Conservation (phyloP, 768 basidiomycete species). For the Chiua virens region DNA sequence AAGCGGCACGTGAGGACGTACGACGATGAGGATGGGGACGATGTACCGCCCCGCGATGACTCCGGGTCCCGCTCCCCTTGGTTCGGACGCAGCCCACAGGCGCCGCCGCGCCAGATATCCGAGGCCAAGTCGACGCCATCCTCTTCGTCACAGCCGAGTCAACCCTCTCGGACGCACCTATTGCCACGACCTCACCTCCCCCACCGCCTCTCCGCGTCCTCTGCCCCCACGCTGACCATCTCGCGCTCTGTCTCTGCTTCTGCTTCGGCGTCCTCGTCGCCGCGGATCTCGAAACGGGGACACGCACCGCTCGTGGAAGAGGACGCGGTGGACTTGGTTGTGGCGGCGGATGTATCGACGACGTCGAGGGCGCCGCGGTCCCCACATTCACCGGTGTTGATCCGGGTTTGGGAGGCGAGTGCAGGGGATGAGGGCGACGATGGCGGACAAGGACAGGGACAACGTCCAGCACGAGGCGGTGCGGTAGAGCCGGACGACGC, state of each 20-base stretch:
- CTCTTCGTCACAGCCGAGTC: constrained; percentile 2
- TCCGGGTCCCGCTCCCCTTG: too few species aligned
- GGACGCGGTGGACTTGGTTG: constrained; percentile 88
- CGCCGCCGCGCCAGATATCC: constrained; percentile 5
- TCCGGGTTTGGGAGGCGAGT: constrained; percentile 28
- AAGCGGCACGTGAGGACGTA: constrained; percentile 3
- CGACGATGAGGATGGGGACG: not conserved
- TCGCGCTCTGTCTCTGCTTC: not conserved
- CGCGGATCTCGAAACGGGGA: constrained; percentile 3
- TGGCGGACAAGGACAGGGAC: not conserved
- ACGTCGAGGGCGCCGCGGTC: constrained; percentile 14
- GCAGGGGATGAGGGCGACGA: not conserved
- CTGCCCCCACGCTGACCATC: too few species aligned
- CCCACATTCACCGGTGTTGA: constrained; percentile 19
- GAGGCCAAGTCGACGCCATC: constrained; percentile 11
- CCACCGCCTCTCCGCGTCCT: constrained; percentile 2
- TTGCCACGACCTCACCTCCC: constrained; percentile 13
- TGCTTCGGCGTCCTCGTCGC: not conserved
- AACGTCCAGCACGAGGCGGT: too few species aligned
- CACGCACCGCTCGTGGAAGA: constrained; percentile 32
- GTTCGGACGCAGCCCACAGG: not conserved
- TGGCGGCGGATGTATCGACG: constrained; percentile 34
- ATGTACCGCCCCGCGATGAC: not conserved
- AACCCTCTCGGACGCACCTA: constrained; percentile 1
- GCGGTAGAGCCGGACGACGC: not conserved